Evolutionary conservation across 768 basidiomycete species (phyloP), one percentile per base, ranked within the genome.

Genomic region (Collybiopsis confluens): DNA sequence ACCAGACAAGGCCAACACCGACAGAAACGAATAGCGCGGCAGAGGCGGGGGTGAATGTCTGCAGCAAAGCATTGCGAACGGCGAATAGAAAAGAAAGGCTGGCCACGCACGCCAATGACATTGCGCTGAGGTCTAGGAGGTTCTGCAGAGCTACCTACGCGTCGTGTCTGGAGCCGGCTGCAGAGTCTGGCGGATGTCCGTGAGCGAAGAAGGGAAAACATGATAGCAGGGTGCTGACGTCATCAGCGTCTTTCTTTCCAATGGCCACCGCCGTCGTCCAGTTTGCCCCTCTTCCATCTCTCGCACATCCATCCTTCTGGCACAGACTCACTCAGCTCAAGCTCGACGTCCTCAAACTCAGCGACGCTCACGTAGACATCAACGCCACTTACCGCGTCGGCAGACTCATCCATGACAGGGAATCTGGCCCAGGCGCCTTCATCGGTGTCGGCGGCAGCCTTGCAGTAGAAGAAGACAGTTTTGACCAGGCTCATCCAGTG

Each of bases 41-140:
- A 1, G 94, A 85, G 49, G 75, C 78, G 24, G 92, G 93, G 2
- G 92, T 94, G 66, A 98, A 97, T n/a, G 92, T 90, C 95, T 98
- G 60, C 26, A 28, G 35, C 26, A 21, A 54, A n/a, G 35, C 18
- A 33, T 15, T 20, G 5, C 15, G 13, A 5, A 11, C 3, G n/a
- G n/a, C n/a, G n/a, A n/a, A 35, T 10, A 15, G 28, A 5, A 27
- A 54, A 24, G 21, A 18, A 11, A n/a, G 1, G n/a, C n/a, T n/a
- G 18, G 47, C 27, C 16, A 42, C 20, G 37, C 24, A 62, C 61
- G 9, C 61, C 61, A 28, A 62, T 58, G 10, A 59, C 57, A 54
- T 56, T 56, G 42, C 52, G 41, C 41, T 53, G 52, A 36, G 43
- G 41, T 4, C 42, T 23, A 9, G 28, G 42, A 23, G 52, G 18